Evolutionary conservation across 306 rosid species (phyloP).

Genomic region (Parietaria judaica): DNA sequence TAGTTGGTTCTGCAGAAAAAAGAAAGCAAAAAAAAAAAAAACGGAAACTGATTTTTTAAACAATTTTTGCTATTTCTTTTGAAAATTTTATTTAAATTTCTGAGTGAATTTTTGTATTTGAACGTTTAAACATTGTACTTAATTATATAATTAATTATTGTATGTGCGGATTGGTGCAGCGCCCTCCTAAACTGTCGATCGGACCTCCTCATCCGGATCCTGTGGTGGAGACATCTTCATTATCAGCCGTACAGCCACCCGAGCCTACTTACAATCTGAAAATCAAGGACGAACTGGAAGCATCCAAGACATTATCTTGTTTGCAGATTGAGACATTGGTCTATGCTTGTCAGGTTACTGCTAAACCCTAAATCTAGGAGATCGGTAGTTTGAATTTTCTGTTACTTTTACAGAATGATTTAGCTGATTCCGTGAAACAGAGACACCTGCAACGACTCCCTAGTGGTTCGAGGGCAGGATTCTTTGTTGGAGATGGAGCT

Average conservation of each 20-base stretch:
- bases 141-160: background rate
- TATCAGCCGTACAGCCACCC: constrained; percentile 98
- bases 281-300: constrained; percentile 62
- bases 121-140: background rate
- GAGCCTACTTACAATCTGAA: constrained; percentile 84
- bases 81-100: background rate
- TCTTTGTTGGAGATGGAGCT: constrained; percentile 96
- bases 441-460: constrained; percentile 89
- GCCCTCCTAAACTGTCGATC: constrained; percentile 88
- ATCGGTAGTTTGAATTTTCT: constrained; percentile 17
- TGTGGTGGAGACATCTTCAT: constrained; percentile 90
- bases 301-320: constrained; percentile 68
- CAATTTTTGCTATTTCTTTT: too few relatives aligned
- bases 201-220: constrained; percentile 97
- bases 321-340: constrained; percentile 96
- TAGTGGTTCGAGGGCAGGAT: constrained; percentile 69
- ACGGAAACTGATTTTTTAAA: too few relatives aligned
- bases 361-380: constrained; percentile 15
- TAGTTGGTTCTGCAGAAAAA: background rate
- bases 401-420: constrained; percentile 22
- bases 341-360: constrained; percentile 94
- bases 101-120: background rate
- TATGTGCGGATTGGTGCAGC: constrained; percentile 44
- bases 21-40: too few relatives aligned
- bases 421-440: constrained; percentile 48